Base-by-base conservation (phyloP, 768 basidiomycete genomes). In the Pleurotus citrinopileatus region DNA sequence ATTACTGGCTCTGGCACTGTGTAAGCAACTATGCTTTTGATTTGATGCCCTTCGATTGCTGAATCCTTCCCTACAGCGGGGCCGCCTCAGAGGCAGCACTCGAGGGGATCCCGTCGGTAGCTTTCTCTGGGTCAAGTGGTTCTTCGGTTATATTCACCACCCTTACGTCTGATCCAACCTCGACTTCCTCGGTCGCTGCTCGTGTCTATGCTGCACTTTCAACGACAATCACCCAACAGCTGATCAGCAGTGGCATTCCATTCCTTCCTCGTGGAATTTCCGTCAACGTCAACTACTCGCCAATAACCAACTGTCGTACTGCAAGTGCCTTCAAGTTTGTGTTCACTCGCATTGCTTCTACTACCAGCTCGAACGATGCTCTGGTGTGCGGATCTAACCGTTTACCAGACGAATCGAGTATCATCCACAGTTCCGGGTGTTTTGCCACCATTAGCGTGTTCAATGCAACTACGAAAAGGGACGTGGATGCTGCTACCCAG, bases 251-350 rank as follows among this genome's bases (percentile, higher is more conserved):
- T 19, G 37, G 65, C 8, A 63, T 58, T 1, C 72, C 74, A 1
- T 62, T 77, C 52, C 70, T 80, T 15, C 80, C 79, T 1, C 19
- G 63, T 0, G 71, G 70, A 20, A 65, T 73, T 52, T 68, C 67
- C 38, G 55, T 83, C 55, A 81, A 80, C 61, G 79, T 83, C 59
- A 83, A 82, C 67, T 80, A 73, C 60, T 73, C 76, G 0, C 57
- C 74, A 8, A 71, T 64, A 1, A 62, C 62, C 44, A 67, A 59
- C 50, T 81, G 80, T 58, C 52, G 70, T n/a, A 63, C 61, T 22
- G 67, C 72, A 5, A 53, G 61, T 8, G 69, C 65, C 40, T 79
- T 69, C 67, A 68, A 67, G 46, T 81, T 73, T 57, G 68, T 81
- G 1, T 66, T 80, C 40, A 75, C 78, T 23, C 67, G 79, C 17